Evolutionary conservation across 768 basidiomycete species (phyloP), one percentile per base, ranked within the genome.

Genomic region (Lentinula sp.): DNA sequence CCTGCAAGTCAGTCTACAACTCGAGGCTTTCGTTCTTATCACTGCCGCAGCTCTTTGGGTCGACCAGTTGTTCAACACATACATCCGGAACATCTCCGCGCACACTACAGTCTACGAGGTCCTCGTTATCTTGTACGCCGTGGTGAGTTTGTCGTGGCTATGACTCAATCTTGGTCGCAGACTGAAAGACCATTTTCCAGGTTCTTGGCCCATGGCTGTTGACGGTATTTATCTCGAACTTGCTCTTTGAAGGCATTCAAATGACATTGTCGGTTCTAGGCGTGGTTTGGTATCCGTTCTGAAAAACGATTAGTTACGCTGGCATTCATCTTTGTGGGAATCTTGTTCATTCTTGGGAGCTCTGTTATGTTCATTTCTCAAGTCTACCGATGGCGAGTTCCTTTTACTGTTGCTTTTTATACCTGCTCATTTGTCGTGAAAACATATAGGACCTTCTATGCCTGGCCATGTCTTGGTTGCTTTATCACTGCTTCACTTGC

Each of bases 21-120:
- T 87, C 10, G 80, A 80, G 55, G 73, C 77, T 2, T 86, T 84
- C 68, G 74, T 82, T 50, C 73, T 85, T 18, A 64, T 81, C 5
- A 74, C 79, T 1, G 76, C 78, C 6, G 79, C 80, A 69, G 77
- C 77, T 36, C 77, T 86, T 6, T 87, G 85, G 85, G 69, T 81
- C 37, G 81, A 84, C 66, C 75, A 83, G 54, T 74, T 87, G 32
- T 61, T 78, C 36, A 77, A 79, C 56, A 80, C 82, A 6, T 70
- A 76, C 13, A 78, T 87, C 49, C 70, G 66, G 2, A 36, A 63
- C 0, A 75, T 85, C 8, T 80, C 81, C 0, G 58, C 56, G 2
- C 79, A 81, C 55, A 78, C 74, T 0, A 12, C 35, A 0, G 43
- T 77, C 2, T 85, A 85, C 63, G 64, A 78, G 57, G 82, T 70